These are phyloP conservation scores for Trametes cinnabarina DNA, from an alignment of 768 basidiomycete species.

Conservation along the genomic window DNA sequence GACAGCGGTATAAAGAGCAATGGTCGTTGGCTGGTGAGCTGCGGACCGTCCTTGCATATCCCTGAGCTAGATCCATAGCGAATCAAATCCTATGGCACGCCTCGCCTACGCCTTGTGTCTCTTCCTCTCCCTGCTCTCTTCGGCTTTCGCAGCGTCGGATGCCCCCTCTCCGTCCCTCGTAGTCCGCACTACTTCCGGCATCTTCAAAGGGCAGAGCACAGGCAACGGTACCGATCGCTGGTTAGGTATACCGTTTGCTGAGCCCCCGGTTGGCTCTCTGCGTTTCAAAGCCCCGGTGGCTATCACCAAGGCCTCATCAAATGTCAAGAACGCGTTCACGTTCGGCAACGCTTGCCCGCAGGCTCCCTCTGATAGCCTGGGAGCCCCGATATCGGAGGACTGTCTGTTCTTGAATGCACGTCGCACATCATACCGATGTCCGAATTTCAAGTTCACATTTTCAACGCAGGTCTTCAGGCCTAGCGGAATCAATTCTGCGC, in stretches of 20 bases:
- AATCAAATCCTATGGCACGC: too few relatives aligned
- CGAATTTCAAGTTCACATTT: neutral
- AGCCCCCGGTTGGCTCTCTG: slow-evolving; percentile 50
- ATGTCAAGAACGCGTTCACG: slow-evolving; percentile 40
- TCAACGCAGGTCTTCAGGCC: slow-evolving; percentile 28
- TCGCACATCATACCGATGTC: neutral
- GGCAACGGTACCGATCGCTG: slow-evolving; percentile 47
- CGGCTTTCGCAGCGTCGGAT: too few relatives aligned
- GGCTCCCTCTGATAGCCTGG: slow-evolving; percentile 34
- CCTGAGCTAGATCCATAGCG: too few relatives aligned
- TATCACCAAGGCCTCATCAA: slow-evolving; percentile 32
- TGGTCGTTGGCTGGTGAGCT: too few relatives aligned
- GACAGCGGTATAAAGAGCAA: too few relatives aligned
- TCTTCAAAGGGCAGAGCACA: slow-evolving; percentile 11
- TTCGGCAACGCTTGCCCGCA: slow-evolving; percentile 63
- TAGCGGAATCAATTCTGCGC: slow-evolving; percentile 13
- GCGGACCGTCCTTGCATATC: too few relatives aligned
- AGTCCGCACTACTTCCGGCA: slow-evolving; percentile 20
- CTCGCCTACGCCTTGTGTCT: too few relatives aligned
- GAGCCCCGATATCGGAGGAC: slow-evolving; percentile 49
- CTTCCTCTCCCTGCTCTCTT: too few relatives aligned
- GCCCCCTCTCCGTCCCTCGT: neutral
- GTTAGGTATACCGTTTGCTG: slow-evolving; percentile 58
- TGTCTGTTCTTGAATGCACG: slow-evolving; percentile 53
- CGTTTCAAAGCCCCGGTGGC: slow-evolving; percentile 54